phyloP scores from a whole-genome alignment of 305 asterid species.

The Ilex paraguariensis region DNA sequence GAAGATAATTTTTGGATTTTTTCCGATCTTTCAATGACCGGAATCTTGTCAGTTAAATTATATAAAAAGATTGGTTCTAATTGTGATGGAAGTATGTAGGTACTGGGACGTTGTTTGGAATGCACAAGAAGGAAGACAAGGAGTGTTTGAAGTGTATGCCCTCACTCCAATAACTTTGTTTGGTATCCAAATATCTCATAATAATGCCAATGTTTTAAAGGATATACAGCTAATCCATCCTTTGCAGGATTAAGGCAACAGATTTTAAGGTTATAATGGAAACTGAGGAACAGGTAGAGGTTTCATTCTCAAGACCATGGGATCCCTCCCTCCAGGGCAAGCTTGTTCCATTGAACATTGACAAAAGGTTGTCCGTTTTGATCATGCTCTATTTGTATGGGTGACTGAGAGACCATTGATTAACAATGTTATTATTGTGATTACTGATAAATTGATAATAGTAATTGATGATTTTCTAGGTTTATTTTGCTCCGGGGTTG shows the following conservation, averaged over 20 bases:
- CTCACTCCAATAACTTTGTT: background rate
- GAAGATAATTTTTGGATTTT: too few relatives aligned
- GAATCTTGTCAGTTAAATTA: too few relatives aligned
- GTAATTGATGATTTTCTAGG: constrained; percentile 35
- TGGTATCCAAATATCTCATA: background rate
- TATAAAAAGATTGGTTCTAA: background rate
- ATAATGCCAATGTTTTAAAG: background rate
- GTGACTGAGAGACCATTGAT: too few relatives aligned
- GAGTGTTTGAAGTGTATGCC: constrained; percentile 11
- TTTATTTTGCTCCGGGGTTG: constrained; percentile 75
- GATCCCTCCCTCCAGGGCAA: constrained; percentile 7
- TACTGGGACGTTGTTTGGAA: constrained; percentile 34
- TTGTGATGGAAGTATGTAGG: constrained; percentile 1
- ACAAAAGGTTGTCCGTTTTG: too few relatives aligned
- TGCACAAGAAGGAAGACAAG: background rate
- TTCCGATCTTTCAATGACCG: too few relatives aligned
- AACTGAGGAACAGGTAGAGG: constrained; percentile 42
- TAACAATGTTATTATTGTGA: too few relatives aligned
- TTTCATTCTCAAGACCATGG: constrained; percentile 61
- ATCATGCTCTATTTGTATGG: too few relatives aligned
- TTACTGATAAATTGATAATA: background rate
- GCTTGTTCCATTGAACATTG: background rate
- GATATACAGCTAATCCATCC: background rate
- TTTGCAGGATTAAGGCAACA: constrained; percentile 34
- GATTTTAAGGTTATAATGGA: constrained; percentile 37